A percentile compares a stretch with the other conserved stretches of the same genome.
Conservation (phyloP, 208 protist species). For the Leishmania guyanensis region DNA sequence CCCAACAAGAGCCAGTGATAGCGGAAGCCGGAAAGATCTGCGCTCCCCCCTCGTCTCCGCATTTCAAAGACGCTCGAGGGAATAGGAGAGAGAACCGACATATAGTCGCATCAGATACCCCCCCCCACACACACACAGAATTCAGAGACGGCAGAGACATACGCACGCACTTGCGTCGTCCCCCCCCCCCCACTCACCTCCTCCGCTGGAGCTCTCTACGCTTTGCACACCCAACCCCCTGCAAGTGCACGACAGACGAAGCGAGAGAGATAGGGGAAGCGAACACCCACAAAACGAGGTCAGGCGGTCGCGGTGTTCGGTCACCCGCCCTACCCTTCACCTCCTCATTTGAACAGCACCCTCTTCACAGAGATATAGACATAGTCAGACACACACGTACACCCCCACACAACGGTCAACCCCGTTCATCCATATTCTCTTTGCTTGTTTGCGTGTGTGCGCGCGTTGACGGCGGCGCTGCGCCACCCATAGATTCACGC, state of each 20-base stretch:
- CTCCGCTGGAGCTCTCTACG: background rate
- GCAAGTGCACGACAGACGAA: background rate
- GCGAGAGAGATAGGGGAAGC: background rate
- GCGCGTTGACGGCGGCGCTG: too few relatives aligned
- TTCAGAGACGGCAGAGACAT: background rate
- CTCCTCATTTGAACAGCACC: background rate
- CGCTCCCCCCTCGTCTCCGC: background rate
- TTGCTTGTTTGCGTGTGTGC: too few relatives aligned
- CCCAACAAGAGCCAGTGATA: background rate
- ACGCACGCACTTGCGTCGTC: background rate
- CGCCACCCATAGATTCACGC: too few relatives aligned
- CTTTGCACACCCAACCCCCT: background rate
- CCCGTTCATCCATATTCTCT: too few relatives aligned
- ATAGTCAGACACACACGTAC: constrained; percentile 4
- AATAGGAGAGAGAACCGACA: background rate
- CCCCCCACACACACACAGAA: background rate
- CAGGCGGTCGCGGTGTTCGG: background rate
- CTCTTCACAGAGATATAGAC: background rate
- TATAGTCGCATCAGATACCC: background rate
- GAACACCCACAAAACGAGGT: background rate
- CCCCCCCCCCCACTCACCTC: background rate
- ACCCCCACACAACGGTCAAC: background rate
- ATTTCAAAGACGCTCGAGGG: background rate
- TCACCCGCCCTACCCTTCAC: background rate
- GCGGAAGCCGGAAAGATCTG: background rate